phyloP scores from a whole-genome alignment of 805 yeast genomes.

The Brettanomyces custersianus region DNA sequence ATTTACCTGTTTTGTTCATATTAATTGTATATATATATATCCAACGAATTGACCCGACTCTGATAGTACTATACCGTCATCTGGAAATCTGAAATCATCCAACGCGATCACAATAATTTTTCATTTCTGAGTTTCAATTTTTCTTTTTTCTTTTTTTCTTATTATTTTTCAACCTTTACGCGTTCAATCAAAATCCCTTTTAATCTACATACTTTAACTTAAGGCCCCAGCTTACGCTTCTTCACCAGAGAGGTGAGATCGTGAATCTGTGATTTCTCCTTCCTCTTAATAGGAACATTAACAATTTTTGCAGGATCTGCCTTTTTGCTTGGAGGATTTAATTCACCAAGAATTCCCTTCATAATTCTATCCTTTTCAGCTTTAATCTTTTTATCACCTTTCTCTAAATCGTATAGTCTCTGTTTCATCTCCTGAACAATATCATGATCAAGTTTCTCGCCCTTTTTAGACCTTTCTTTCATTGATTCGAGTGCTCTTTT shows the following conservation, averaged over 20 bases:
- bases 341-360: conserved; percentile 48
- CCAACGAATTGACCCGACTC: no score
- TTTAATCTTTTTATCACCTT: conserved; percentile 40
- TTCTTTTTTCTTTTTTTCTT: no score
- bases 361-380: conserved; percentile 44
- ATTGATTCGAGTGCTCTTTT: conserved; percentile 34
- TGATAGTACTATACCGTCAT: no score
- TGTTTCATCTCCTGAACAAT: conserved; percentile 47
- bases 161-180: no score
- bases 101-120: no score
- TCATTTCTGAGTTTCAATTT: no score
- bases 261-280: conserved; percentile 31
- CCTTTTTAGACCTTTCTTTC: conserved; percentile 31
- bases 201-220: neutral
- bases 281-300: conserved; percentile 7
- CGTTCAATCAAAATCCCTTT: no score
- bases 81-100: no score
- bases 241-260: conserved; percentile 58
- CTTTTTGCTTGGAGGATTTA: conserved; percentile 9
- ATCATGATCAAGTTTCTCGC: conserved; percentile 30
- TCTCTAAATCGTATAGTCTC: conserved; percentile 45
- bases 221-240: conserved; percentile 27
- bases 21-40: neutral
- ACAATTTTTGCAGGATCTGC: neutral
- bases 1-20: conserved; percentile 5